Base-by-base conservation (phyloP, 208 protist genomes). In the Leishmania lainsoni region DNA sequence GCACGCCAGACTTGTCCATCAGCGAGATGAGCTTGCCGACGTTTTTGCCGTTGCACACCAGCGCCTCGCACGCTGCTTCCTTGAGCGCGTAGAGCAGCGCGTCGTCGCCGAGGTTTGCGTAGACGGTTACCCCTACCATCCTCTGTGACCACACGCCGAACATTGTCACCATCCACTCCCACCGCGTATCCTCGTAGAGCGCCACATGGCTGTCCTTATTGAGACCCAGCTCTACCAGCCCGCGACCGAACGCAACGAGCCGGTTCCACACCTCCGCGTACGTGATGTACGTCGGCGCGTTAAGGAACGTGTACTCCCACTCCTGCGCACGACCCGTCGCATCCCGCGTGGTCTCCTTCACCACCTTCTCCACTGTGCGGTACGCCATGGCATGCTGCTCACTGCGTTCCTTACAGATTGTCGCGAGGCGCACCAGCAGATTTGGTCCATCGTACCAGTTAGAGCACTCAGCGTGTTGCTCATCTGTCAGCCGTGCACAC, bases 181-280 rank as follows among this genome's bases (percentile, higher is more conserved):
- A 97, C 76, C 94, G 93, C n/a, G 94, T 98, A 10, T 98, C 93
- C 49, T 95, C 91, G 79, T 93, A 98, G 3, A 98, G 80, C 12
- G 86, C 92, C 49, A 98, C 80, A 54, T 75, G 80, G 48, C 79
- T 80, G 71, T 87, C 85, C 29, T 78, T 76, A 48, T 58, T 1
- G 2, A 95, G 61, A 20, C 91, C 90, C 75, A 94, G 63, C 79
- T 92, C 83, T 16, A 51, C 59, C n/a, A 97, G 77, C 32, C 94
- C 92, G 49, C 86, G 87, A 22, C 90, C 89, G 49, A 97, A 91
- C 68, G 77, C 77, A 14, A 85, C 71, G n/a, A 97, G 76, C 39
- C 78, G 75, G 20, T 88, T 65, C 92, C 91, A 96, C 26, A 95
- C 75, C 22, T 92, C 52, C 0, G 66, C 76, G 83, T 95, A 96